Base-by-base conservation (phyloP, 108 stramenopile genomes). In the Pseudonitzschia pungens region DNA sequence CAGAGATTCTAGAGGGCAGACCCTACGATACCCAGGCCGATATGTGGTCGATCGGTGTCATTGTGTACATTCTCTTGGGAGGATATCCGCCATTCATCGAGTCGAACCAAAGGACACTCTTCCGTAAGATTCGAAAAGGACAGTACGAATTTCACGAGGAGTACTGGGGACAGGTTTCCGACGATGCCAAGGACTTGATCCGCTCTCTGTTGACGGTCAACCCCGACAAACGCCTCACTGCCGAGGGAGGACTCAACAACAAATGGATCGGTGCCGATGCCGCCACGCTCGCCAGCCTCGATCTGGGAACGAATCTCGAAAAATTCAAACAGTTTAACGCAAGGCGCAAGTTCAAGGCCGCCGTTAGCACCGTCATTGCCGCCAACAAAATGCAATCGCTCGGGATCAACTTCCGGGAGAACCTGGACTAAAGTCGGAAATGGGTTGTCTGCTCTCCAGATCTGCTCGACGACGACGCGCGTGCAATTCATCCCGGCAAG, bases 31-130 rank as follows among this genome's bases (percentile, higher is more conserved):
- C 86, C 54, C 88, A 97, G 73, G 88, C 89, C 10, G 99, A 99
- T 82, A 96, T 98, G 92, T 99, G 99, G 99, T 86, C 86, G 58
- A 70, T 92, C n/a, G 92, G 92, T 33, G 92, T 92, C 0, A 92
- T 92, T 65, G 82, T 90, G 15, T 99, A 97, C 82, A 97, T 97
- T 75, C 78, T 99, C 10, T 84, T 99, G 15, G 84, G 84, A 73
- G 99, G 93, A 29, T 94, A 94, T 62, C 93, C 93, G 2, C 98
- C 98, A 20, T 99, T 99, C 79, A 91, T 97, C 72, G 95, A 97
- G 73, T 92, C 95, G 52, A 96, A 99, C 80, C 93, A 97, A 60
- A 72, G 89, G 15, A 93, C 96, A 65, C 86, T 99, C 10, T 98
- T 97, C 89, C 89, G 92, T 28, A 92, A 91, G 57, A 97, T 96